Percentiles rank a stretch among this genome's conserved stretches.
Conservation (phyloP, 2,329 filamentous ascomycete genomes). For the Claviceps cyperi region DNA sequence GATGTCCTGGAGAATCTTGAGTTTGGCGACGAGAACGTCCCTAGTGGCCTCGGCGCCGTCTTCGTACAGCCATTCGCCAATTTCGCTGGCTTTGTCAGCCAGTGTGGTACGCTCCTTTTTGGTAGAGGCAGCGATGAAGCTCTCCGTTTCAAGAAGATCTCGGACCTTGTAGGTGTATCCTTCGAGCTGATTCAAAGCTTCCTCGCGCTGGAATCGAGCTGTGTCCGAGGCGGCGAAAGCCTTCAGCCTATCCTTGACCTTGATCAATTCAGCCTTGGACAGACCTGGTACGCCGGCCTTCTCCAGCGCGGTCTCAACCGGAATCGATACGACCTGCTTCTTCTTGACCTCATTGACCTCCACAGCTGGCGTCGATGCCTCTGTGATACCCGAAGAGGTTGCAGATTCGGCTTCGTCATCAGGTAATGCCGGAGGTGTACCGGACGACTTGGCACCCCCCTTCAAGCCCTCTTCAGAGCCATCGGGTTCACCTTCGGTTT, state of each 20-base stretch:
- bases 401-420: slow-evolving; percentile 12
- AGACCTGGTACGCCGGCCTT: slow-evolving; percentile 36
- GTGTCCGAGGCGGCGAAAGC: slow-evolving; percentile 80
- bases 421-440: slow-evolving; percentile 3
- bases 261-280: slow-evolving; percentile 31
- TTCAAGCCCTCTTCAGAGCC: slow-evolving; percentile 26
- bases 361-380: slow-evolving; percentile 27
- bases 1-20: slow-evolving; percentile 63
- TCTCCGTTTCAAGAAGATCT: slow-evolving; percentile 64
- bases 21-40: slow-evolving; percentile 59
- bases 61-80: slow-evolving; percentile 82
- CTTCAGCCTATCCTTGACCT: slow-evolving; percentile 55
- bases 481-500: slow-evolving; percentile 17
- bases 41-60: slow-evolving; percentile 65
- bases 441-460: slow-evolving; percentile 21
- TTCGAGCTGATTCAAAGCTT: slow-evolving; percentile 85
- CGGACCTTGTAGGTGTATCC: slow-evolving; percentile 79
- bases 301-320: slow-evolving; percentile 33
- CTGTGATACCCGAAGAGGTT: slow-evolving; percentile 20
- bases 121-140: slow-evolving; percentile 60
- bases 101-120: slow-evolving; percentile 51
- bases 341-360: slow-evolving; percentile 40
- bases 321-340: slow-evolving; percentile 42
- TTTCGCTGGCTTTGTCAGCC: slow-evolving; percentile 49
- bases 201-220: slow-evolving; percentile 62